Evolutionary conservation across 495 filamentous ascomycete genomes (phyloP).

Genomic region (Lasiosphaeris hirsuta): DNA sequence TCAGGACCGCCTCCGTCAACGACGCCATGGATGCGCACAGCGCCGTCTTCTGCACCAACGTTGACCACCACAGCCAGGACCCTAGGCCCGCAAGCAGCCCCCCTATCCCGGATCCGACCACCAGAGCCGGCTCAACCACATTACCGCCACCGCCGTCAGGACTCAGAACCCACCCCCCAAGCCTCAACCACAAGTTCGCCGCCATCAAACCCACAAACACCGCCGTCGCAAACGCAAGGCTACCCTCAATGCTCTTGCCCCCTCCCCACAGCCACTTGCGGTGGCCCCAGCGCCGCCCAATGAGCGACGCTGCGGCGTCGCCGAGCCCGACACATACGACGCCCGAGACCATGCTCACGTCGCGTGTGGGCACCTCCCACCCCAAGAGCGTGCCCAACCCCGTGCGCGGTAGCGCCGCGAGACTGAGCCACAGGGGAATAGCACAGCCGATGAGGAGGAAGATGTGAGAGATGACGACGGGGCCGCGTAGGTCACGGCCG

Average conservation of each 20-base stretch:
- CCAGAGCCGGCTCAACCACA: slow-evolving; percentile 17
- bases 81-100: slow-evolving; percentile 19
- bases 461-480: slow-evolving; percentile 92
- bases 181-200: slow-evolving; percentile 70
- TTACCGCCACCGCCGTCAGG: neutral
- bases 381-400: slow-evolving; percentile 54
- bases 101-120: slow-evolving; percentile 3
- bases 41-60: slow-evolving; percentile 54
- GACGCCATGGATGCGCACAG: slow-evolving; percentile 77
- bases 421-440: slow-evolving; percentile 86
- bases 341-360: slow-evolving; percentile 84
- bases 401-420: slow-evolving; percentile 58
- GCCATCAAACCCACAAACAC: slow-evolving; percentile 69
- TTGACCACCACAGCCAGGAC: slow-evolving; percentile 32
- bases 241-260: slow-evolving; percentile 92
- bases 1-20: slow-evolving; percentile 90
- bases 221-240: slow-evolving; percentile 75
- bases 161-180: slow-evolving; percentile 65
- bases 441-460: slow-evolving; percentile 96
- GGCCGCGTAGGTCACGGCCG: slow-evolving; percentile 85
- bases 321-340: slow-evolving; percentile 93
- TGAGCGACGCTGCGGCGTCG: slow-evolving; percentile 89
- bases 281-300: slow-evolving; percentile 82
- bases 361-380: slow-evolving; percentile 68
- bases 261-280: slow-evolving; percentile 96